Evolutionary conservation across 345 rosid species (phyloP), one percentile per base, ranked within the genome.

Genomic region (Microthlaspi erraticum): DNA sequence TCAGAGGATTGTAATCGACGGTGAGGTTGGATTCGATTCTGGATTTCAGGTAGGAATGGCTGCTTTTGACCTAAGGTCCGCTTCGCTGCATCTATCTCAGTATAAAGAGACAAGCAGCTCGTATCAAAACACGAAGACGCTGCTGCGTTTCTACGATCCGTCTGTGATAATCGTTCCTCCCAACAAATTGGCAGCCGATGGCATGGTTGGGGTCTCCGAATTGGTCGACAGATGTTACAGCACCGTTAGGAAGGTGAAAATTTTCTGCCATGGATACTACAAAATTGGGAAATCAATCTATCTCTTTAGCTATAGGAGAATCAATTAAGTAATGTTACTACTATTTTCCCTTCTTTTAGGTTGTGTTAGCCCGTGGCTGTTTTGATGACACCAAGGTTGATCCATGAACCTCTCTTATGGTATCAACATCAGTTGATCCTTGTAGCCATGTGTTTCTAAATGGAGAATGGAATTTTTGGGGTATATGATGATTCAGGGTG

Each of bases 371-470:
- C 19, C 96, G 99, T 48, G 87, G 96, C 58, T 89, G 95, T 83
- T 94, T 91, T 62, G 96, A 91, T 70, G 99, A 94, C 78, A 94
- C 99, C 38, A 94, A 89, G 99, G 99, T 94, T 74, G 26, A 62
- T 61, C 14, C 32, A 23, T 43, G 64, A 61, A 58, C 33, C 42
- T 53, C n/a, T n/a, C 46, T 64, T 23, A 23, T 67, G 12, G 31
- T 79, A 59, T 29, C 37, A 9, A 16, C 45, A 66, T 46, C 36
- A 76, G 13, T 38, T 64, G 49, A 64, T 4, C 63, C 43, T 71
- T 66, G 58, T 29, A 57, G 20, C 46, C 51, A 49, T 65, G 60
- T 23, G 11, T 72, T 6, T 73, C 52, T 43, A 72, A 68, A n/a
- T 16, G 49, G 70, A 62, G n/a, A 43, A 63, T 72, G 73, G 10